A percentile compares a stretch with the other conserved stretches of the same genome.
phyloP scores from a whole-genome alignment of 768 basidiomycete species.

The Calocera cornea region DNA sequence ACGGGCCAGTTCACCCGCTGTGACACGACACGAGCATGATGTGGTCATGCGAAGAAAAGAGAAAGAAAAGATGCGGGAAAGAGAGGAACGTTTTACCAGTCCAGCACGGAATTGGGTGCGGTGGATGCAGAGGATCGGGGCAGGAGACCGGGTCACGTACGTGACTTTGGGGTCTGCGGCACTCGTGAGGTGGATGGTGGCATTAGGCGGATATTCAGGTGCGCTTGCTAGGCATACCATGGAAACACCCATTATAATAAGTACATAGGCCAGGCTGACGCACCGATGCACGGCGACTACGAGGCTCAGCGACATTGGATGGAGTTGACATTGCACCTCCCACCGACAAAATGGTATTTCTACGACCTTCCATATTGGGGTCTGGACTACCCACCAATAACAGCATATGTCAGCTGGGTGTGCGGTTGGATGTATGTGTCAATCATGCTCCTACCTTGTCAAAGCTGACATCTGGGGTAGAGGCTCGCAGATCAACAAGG shows the following conservation, averaged over 20 bases:
- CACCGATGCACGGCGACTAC: conserved; percentile 84
- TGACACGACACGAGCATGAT: neutral
- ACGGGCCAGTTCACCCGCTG: neutral
- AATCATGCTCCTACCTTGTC: conserved; percentile 6
- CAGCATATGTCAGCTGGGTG: conserved; percentile 77
- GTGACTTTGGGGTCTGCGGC: neutral
- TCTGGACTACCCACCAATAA: conserved; percentile 86
- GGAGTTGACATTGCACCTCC: conserved; percentile 73
- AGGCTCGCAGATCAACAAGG: conserved; percentile 36
- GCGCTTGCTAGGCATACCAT: neutral
- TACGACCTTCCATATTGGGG: conserved; percentile 89
- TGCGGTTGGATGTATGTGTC: conserved; percentile 57
- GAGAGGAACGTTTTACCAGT: neutral
- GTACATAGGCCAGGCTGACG: conserved; percentile 43
- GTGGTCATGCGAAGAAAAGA: neutral
- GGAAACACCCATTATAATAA: neutral
- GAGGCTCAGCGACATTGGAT: conserved; percentile 95
- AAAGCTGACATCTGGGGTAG: conserved; percentile 20
- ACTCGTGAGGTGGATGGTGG: neutral
- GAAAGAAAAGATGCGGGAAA: neutral
- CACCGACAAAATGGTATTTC: conserved; percentile 66
- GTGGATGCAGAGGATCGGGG: conserved; percentile 3
- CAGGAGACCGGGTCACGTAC: neutral
- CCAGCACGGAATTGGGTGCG: neutral
- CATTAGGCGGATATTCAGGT: neutral